These are phyloP conservation scores for Syzygium aromaticum DNA, from an alignment of 345 rosid genomes.

Conservation along the genomic window DNA sequence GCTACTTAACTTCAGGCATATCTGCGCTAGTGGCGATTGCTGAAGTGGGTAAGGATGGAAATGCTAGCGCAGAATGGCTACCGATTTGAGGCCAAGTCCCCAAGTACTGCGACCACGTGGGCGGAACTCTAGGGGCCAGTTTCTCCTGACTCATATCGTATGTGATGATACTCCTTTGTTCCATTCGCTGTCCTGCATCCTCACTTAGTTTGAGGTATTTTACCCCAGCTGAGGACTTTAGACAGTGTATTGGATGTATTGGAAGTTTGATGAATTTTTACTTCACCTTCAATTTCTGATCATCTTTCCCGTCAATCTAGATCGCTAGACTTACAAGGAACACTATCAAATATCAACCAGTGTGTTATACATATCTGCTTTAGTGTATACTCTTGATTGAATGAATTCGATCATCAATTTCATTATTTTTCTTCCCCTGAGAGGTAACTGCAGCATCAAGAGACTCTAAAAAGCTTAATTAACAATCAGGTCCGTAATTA, in stretches of 20 bases:
- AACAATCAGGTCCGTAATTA: too few relatives aligned
- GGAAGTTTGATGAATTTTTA: not conserved
- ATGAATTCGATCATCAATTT: not conserved
- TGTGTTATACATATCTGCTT: not conserved
- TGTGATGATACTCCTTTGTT: slow-evolving; percentile 29
- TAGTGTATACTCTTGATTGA: not conserved
- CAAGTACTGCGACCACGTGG: slow-evolving; percentile 52
- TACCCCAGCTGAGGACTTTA: not conserved
- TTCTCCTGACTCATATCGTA: slow-evolving; percentile 39
- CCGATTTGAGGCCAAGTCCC: slow-evolving; percentile 67
- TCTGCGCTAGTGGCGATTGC: slow-evolving; percentile 75
- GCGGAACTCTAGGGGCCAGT: slow-evolving; percentile 51
- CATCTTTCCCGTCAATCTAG: not conserved
- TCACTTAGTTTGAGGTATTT: slow-evolving; percentile 35
- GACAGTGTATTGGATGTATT: not conserved
- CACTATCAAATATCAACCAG: not conserved
- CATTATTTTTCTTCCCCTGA: not conserved
- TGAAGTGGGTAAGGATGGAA: slow-evolving; percentile 68
- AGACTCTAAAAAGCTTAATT: not conserved
- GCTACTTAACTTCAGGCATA: slow-evolving; percentile 55
- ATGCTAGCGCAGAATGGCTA: slow-evolving; percentile 68
- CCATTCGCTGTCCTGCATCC: slow-evolving; percentile 44
- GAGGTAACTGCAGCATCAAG: not conserved
- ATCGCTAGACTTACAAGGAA: not conserved
- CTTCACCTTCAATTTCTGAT: not conserved